phyloP scores from a whole-genome alignment of 2,329 filamentous ascomycete species.

The Aspergillus fumigatiaffinis region DNA sequence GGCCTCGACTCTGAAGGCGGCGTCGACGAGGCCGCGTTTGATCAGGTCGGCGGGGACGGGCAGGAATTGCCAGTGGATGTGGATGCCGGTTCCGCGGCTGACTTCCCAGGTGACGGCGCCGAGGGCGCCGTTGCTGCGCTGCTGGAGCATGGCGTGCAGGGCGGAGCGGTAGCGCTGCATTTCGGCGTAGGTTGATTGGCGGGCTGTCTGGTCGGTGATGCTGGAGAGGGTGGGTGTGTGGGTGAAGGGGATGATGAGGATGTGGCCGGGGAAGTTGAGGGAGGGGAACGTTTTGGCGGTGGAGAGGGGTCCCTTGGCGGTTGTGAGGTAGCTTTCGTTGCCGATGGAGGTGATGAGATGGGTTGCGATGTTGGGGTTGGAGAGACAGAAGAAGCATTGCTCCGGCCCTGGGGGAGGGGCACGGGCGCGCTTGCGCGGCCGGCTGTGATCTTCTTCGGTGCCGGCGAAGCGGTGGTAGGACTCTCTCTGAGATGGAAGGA shows the following conservation, averaged over 20 bases:
- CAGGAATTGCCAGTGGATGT: constrained; percentile 91
- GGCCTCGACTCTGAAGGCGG: constrained; percentile 82
- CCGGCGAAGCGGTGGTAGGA: constrained; percentile 38
- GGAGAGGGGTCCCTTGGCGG: constrained; percentile 83
- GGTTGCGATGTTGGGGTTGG: constrained; percentile 74
- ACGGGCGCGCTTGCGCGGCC: constrained; percentile 42
- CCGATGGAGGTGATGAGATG: constrained; percentile 91
- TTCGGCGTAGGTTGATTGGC: constrained; percentile 63
- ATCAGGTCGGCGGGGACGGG: constrained; percentile 69
- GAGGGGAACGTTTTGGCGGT: constrained; percentile 66
- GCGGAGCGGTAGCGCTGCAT: constrained; percentile 77
- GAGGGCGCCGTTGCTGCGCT: constrained; percentile 50
- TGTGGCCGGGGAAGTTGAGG: constrained; percentile 75
- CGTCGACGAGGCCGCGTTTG: constrained; percentile 71
- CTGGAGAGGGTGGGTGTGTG: constrained; percentile 72
- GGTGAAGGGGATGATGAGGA: constrained; percentile 83
- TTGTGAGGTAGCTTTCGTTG: constrained; percentile 81
- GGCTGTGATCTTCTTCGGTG: constrained; percentile 35
- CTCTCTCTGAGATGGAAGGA: constrained; percentile 31
- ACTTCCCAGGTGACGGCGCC: constrained; percentile 93
- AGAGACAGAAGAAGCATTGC: constrained; percentile 92
- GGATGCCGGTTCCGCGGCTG: constrained; percentile 73
- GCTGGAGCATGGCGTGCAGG: constrained; percentile 71
- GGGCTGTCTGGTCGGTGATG: constrained; percentile 58
- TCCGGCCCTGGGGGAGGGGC: constrained; percentile 60